Evolutionary conservation across 225 moss, liverwort and hornwort species (phyloP).

Genomic region (Straminergon stramineum): DNA sequence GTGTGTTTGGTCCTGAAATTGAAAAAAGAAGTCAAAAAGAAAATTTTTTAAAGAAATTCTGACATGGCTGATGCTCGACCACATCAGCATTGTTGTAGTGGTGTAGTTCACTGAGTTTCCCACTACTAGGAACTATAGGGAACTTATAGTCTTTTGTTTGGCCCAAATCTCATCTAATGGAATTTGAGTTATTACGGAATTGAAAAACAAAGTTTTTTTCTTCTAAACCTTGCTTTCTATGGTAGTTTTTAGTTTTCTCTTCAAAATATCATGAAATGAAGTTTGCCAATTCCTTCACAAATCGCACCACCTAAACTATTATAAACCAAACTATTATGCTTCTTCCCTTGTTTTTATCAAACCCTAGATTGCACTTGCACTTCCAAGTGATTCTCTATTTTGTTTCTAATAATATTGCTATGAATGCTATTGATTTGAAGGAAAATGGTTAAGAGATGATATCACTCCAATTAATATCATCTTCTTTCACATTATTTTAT

Average conservation of each 20-base stretch:
- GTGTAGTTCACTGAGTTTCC: too few relatives aligned
- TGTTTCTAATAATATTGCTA: not conserved
- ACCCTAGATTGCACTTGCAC: not conserved
- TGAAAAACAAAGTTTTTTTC: not conserved
- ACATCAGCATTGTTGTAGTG: too few relatives aligned
- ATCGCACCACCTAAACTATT: not conserved
- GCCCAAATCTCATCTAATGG: too few relatives aligned
- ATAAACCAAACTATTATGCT: not conserved
- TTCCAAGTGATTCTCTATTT: not conserved
- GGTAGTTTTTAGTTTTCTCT: not conserved
- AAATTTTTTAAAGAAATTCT: too few relatives aligned
- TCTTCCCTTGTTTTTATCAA: not conserved
- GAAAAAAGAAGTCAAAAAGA: too few relatives aligned
- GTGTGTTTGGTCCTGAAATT: too few relatives aligned
- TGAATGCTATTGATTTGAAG: not conserved
- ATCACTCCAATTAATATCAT: not conserved
- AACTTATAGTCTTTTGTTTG: too few relatives aligned
- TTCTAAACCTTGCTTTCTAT: not conserved
- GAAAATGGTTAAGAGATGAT: not conserved
- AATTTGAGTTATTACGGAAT: not conserved
- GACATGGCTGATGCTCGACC: too few relatives aligned
- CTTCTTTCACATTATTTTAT: not conserved
- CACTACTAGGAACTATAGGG: too few relatives aligned
- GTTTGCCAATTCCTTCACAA: not conserved
- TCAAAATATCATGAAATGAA: not conserved